Conservation (phyloP, 768 basidiomycete genomes). For the Boletus pseudopeckii region DNA sequence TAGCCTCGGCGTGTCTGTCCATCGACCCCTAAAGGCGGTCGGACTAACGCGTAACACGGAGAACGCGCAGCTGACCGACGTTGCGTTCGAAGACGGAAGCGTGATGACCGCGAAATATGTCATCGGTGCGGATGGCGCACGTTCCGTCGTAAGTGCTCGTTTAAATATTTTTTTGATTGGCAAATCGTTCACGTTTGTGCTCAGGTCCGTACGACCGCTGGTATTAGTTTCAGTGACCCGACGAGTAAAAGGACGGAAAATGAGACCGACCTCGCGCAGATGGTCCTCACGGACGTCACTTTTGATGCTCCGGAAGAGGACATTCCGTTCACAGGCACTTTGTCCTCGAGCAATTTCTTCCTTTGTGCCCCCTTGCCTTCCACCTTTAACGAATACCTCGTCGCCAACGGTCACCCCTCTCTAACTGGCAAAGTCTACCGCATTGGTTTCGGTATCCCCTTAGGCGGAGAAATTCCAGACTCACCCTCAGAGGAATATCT, state of each 20-base stretch:
- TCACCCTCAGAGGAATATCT: constrained; percentile 41
- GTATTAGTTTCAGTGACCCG: constrained; percentile 43
- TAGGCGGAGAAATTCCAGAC: constrained; percentile 36
- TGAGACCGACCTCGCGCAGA: constrained; percentile 29
- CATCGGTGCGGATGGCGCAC: constrained; percentile 51
- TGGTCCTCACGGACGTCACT: constrained; percentile 18
- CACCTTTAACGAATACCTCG: constrained; percentile 18
- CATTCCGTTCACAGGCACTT: not conserved
- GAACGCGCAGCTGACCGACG: constrained; percentile 34
- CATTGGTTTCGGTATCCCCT: constrained; percentile 40
- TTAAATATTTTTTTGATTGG: not conserved
- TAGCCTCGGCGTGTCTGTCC: constrained; percentile 32
- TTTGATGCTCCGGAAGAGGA: constrained; percentile 5
- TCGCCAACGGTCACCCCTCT: constrained; percentile 11
- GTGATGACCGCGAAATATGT: constrained; percentile 44
- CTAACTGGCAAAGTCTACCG: constrained; percentile 32
- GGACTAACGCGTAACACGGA: constrained; percentile 33
- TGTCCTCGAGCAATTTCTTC: constrained; percentile 14
- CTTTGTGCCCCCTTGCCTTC: constrained; percentile 10
- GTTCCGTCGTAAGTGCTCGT: constrained; percentile 36
- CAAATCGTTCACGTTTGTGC: not conserved
- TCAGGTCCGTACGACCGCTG: constrained; percentile 43
- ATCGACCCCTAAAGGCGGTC: constrained; percentile 39
- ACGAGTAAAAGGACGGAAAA: no score
- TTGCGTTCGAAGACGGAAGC: constrained; percentile 46